Conservation (phyloP, 2,329 filamentous ascomycete genomes). For the Fusarium newnesense region DNA sequence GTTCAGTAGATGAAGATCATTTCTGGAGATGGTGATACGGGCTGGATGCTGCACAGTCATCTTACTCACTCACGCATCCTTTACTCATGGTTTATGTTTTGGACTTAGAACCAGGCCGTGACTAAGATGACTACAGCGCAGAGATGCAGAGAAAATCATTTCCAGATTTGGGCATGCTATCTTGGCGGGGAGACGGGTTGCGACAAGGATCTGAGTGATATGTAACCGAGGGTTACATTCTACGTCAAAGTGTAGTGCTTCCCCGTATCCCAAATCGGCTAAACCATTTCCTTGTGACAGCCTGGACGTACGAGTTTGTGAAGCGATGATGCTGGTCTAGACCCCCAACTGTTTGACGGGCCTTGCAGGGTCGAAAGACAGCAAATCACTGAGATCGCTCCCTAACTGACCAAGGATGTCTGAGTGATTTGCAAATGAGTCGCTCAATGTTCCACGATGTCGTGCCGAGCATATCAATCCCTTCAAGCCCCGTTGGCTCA, state of each 20-base stretch:
- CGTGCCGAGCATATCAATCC: rapidly evolving
- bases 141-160: not conserved
- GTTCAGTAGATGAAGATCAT: not conserved
- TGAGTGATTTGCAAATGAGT: too few relatives aligned
- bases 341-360: not conserved
- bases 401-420: too few relatives aligned
- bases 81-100: not conserved
- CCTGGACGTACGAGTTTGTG: too few relatives aligned
- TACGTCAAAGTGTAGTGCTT: not conserved
- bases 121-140: not conserved
- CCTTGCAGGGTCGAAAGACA: too few relatives aligned
- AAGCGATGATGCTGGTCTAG: not conserved
- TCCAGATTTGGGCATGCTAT: not conserved
- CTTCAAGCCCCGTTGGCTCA: not conserved
- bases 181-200: not conserved
- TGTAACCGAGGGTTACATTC: not conserved
- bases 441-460: too few relatives aligned
- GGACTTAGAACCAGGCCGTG: not conserved
- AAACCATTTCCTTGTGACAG: not conserved
- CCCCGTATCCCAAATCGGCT: not conserved
- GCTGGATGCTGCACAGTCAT: not conserved
- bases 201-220: not conserved
- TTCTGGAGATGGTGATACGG: not conserved
- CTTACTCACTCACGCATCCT: not conserved
- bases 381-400: too few relatives aligned